These are phyloP conservation scores for Dysphania ambrosioides DNA, from an alignment of 148 eudicot species.

Conservation along the genomic window DNA sequence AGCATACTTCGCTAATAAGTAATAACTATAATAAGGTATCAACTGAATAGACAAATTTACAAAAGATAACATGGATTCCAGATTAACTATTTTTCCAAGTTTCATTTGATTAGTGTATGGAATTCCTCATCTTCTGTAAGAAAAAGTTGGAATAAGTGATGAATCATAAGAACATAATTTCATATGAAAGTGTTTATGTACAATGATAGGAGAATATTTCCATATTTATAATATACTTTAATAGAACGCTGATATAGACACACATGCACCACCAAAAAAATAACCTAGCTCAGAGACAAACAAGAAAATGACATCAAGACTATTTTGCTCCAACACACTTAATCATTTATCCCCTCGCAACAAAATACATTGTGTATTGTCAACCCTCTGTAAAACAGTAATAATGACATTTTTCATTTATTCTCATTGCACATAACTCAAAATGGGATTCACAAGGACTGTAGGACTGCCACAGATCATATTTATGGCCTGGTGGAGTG, in stretches of 20 bases:
- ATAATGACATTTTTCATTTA: neutral
- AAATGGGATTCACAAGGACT: neutral
- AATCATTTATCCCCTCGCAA: neutral
- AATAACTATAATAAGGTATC: neutral
- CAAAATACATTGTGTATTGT: neutral
- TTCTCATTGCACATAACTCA: neutral
- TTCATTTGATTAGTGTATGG: neutral
- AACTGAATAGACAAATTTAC: neutral
- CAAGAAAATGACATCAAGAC: neutral
- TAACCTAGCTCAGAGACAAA: neutral
- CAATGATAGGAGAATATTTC: neutral
- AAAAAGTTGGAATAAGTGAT: neutral
- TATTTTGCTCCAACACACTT: too few relatives aligned
- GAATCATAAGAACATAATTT: neutral
- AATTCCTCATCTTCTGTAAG: neutral
- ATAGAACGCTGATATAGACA: neutral
- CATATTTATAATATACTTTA: neutral
- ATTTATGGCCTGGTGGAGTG: neutral
- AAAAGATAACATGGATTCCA: neutral
- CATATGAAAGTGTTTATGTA: neutral
- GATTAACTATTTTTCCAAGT: neutral
- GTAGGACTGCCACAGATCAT: neutral
- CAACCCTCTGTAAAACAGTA: neutral
- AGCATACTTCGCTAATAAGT: too few relatives aligned
- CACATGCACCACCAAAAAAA: neutral